Conservation (phyloP, 176 grass and related monocot genomes). For the Coix lacrymajobi region DNA sequence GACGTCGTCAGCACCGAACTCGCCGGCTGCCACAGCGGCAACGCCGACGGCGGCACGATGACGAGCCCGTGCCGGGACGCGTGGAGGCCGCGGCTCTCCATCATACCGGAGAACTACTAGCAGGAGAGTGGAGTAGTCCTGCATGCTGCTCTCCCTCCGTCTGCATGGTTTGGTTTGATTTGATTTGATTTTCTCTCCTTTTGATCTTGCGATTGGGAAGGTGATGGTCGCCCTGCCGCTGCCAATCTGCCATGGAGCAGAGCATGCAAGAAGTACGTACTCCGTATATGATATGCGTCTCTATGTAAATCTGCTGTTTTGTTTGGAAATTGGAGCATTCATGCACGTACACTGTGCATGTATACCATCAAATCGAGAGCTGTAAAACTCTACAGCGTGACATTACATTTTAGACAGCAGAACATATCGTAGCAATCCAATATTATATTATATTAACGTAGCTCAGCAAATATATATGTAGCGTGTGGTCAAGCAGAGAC, state of each 20-base stretch:
- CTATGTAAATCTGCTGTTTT: background rate
- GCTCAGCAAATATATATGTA: background rate
- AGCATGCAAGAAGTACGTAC: background rate
- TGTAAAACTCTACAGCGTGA: background rate
- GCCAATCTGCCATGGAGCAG: background rate
- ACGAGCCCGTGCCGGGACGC: conserved; percentile 22
- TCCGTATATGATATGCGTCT: background rate
- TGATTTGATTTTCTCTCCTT: background rate
- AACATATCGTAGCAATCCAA: background rate
- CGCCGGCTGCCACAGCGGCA: background rate
- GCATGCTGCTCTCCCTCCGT: background rate
- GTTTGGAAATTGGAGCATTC: background rate
- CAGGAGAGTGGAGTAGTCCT: background rate
- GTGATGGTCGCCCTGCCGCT: background rate
- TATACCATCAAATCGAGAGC: background rate
- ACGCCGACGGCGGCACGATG: background rate
- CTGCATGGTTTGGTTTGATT: background rate
- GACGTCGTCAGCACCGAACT: background rate
- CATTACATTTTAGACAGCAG: background rate
- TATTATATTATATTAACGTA: background rate
- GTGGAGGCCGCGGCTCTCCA: conserved; percentile 34
- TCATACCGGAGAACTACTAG: conserved; percentile 38
- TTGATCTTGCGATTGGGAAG: background rate
- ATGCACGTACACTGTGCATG: background rate
- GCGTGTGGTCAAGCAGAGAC: background rate